Conservation (phyloP, 2,329 filamentous ascomycete genomes). For the Penicillium sp. region DNA sequence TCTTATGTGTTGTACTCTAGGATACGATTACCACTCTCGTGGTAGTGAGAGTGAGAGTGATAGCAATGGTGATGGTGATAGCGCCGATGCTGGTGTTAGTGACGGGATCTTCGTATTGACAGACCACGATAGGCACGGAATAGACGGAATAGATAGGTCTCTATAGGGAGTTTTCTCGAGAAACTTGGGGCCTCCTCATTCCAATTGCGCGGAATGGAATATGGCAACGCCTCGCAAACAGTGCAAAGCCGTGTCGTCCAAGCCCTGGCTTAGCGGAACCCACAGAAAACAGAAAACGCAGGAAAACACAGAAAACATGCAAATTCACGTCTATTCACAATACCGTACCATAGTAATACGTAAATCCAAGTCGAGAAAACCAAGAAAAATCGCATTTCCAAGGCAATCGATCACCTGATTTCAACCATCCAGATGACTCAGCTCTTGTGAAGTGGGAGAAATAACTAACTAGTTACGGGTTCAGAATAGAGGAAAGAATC, state of each 20-base stretch:
- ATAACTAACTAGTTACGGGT: no score
- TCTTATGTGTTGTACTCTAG: background rate
- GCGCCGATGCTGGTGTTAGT: background rate
- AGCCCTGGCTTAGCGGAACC: conserved; percentile 14
- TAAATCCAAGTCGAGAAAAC: no score
- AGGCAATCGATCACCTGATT: conserved; percentile 8
- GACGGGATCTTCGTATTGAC: background rate
- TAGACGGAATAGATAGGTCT: background rate
- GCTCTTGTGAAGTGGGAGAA: background rate
- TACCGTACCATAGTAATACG: background rate
- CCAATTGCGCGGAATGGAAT: background rate
- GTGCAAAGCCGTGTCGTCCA: conserved; percentile 6
- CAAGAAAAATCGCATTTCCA: no score
- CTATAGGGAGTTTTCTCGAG: background rate
- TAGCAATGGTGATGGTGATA: background rate
- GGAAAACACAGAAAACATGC: background rate
- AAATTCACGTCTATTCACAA: background rate
- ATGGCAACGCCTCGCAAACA: background rate
- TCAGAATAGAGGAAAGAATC: background rate
- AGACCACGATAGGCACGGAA: background rate
- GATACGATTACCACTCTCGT: background rate
- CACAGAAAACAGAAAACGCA: background rate
- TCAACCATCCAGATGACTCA: conserved; percentile 1
- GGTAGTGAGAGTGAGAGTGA: background rate
- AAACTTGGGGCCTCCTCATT: background rate